phyloP scores from a whole-genome alignment of 2,329 filamentous ascomycete species.

The Lasiodiplodia hormozganensis region DNA sequence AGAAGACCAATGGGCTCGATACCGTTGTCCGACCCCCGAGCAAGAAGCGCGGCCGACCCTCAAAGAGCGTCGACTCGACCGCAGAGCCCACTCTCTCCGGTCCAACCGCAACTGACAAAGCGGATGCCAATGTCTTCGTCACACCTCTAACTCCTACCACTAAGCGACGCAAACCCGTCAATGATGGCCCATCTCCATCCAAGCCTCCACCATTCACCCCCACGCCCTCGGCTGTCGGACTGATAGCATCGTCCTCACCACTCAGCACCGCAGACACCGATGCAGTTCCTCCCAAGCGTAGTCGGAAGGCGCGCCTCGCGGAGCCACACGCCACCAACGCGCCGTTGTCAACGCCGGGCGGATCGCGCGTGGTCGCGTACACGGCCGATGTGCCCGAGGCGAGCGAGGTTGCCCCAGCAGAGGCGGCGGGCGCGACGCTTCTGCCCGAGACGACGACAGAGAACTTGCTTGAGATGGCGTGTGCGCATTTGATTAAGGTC shows the following conservation, averaged over 20 bases:
- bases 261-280: slow-evolving; percentile 20
- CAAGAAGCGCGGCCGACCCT: slow-evolving; percentile 23
- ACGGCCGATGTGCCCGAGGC: slow-evolving; percentile 6
- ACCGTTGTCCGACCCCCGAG: not conserved
- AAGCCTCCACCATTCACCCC: slow-evolving; percentile 14
- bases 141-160: slow-evolving; percentile 1
- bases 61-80: not conserved
- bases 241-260: slow-evolving; percentile 50
- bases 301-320: slow-evolving; percentile 58
- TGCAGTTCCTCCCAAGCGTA: slow-evolving; percentile 26
- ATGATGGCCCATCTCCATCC: slow-evolving; percentile 42
- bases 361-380: slow-evolving; percentile 66
- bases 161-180: not conserved
- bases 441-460: slow-evolving; percentile 66
- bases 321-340: slow-evolving; percentile 72
- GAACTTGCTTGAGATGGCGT: slow-evolving; percentile 76
- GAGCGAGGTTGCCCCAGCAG: not conserved
- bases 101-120: slow-evolving; percentile 34
- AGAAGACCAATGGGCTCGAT: not conserved
- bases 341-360: slow-evolving; percentile 73
- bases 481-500: slow-evolving; percentile 73
- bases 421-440: slow-evolving; percentile 36
- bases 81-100: not conserved
- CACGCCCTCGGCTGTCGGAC: slow-evolving; percentile 56
- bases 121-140: slow-evolving; percentile 4